Evolutionary conservation across 140 eudicot species (phyloP).

Genomic region (Cichorium intybus): DNA sequence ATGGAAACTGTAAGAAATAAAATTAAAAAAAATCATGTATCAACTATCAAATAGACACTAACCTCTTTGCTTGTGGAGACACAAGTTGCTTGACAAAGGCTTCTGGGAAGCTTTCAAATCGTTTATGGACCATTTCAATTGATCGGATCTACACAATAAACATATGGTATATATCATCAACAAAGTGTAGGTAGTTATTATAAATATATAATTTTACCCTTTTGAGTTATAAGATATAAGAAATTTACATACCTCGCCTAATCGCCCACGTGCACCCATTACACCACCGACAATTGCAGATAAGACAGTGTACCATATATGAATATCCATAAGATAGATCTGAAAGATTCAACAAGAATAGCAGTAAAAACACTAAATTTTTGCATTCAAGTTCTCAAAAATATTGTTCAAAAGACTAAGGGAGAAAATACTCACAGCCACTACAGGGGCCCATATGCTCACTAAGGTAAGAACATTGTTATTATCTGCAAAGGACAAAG

Average conservation of each 20-base stretch:
- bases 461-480: constrained; percentile 68
- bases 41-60: constrained; percentile 5
- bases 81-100: constrained; percentile 90
- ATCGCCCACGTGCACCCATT: constrained; percentile 93
- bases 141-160: constrained; percentile 71
- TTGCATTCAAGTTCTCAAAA: neutral
- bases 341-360: constrained; percentile 28
- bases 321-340: constrained; percentile 96
- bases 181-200: constrained; percentile 7
- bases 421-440: constrained; percentile 82
- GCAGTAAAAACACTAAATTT: neutral
- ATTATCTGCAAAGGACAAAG: constrained; percentile 54
- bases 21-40: neutral
- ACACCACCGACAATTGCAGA: constrained; percentile 98
- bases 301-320: constrained; percentile 85
- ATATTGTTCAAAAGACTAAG: neutral
- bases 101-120: constrained; percentile 95
- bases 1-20: neutral
- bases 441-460: constrained; percentile 95
- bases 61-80: constrained; percentile 68
- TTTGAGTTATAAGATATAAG: neutral
- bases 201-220: neutral
- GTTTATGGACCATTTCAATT: constrained; percentile 92
- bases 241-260: constrained; percentile 77
- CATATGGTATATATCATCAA: constrained; percentile 9